A percentile compares a stretch with the other conserved stretches of the same genome.
phyloP scores from a whole-genome alignment of 306 rosid species.

The Castanopsis chinensis region DNA sequence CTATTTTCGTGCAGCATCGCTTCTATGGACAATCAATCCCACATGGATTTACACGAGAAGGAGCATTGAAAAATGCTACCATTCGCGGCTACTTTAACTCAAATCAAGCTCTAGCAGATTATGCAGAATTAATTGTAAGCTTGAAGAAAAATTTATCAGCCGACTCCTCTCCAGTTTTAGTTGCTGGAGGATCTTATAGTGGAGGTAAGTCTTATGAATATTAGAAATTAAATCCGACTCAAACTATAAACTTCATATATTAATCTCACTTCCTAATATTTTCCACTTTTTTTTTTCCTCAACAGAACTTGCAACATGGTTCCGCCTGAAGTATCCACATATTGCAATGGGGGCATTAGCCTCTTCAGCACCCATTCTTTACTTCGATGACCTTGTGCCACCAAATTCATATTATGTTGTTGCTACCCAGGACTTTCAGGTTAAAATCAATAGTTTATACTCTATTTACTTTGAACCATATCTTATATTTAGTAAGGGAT shows the following conservation, averaged over 20 bases:
- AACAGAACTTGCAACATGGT: slow-evolving; percentile 50
- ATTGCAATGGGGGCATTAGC: slow-evolving; percentile 44
- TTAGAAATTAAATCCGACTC: background rate
- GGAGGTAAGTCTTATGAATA: slow-evolving; percentile 49
- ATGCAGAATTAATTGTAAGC: slow-evolving; percentile 49
- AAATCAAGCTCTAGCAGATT: slow-evolving; percentile 81
- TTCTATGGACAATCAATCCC: slow-evolving; percentile 79
- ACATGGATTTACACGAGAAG: slow-evolving; percentile 49
- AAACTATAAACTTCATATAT: background rate
- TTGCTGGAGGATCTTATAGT: slow-evolving; percentile 64
- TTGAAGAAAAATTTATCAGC: slow-evolving; percentile 40
- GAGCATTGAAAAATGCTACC: slow-evolving; percentile 51
- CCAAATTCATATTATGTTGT: slow-evolving; percentile 12
- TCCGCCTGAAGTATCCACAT: slow-evolving; percentile 50
- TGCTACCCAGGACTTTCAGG: slow-evolving; percentile 36
- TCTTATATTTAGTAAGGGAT: too few relatives aligned
- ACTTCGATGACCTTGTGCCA: slow-evolving; percentile 38
- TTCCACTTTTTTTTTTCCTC: background rate
- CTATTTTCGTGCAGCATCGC: slow-evolving; percentile 46
- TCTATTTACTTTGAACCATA: background rate
- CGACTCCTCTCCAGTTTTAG: slow-evolving; percentile 48
- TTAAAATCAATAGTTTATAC: background rate
- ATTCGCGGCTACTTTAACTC: slow-evolving; percentile 69
- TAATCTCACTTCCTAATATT: background rate
- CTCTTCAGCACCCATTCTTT: slow-evolving; percentile 48